Base-by-base conservation (phyloP, 345 rosid species). In the Gossypium anomalum region DNA sequence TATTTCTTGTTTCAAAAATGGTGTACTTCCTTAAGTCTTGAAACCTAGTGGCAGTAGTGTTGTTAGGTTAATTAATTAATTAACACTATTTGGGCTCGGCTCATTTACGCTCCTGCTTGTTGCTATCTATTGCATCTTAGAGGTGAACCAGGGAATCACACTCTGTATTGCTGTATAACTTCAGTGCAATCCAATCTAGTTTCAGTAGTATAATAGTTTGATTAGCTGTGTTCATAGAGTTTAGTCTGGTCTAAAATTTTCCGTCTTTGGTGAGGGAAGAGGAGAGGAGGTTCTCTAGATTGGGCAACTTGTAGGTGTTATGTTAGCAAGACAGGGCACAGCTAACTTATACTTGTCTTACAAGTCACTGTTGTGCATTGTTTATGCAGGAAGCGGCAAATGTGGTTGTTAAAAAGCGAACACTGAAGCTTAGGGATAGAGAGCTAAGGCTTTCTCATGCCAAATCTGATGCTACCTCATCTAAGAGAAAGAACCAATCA, bases 331-430 rank as follows among this genome's bases (percentile, higher is more conserved):
- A 7, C 19, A 4, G 13, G 20, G 1, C 12, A 0, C 12, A 2
- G 13, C 3, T 71, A 8, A 12, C 14, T 13, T 48, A 4, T 51
- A 8, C 1, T 20, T 17, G 53, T 38, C 45, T 75, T 68, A 67
- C 77, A 23, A 59, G 20, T 20, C 51, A 48, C 52, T 67, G 20
- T 17, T 15, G 22, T 58, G 53, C 76, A 27, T 59, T 49, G 65
- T 43, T 27, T 69, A 12, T 66, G 74, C 81, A 96, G 98, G 99
- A 93, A 82, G 93, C 93, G 75, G 95, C 89, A 7, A 87, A 86
- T 81, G 66, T 85, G 71, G 90, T 83, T 48, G 64, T 87, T 48
- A 91, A 74, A 86, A 92, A 86, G 76, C 82, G 92, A 14, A 78
- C 82, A 66, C 61, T 90, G 88, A 90, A 88, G 85, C 85, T 96